Evolutionary conservation across 257 asterid genomes (phyloP).

Genomic region (Lithospermum erythrorhizon): DNA sequence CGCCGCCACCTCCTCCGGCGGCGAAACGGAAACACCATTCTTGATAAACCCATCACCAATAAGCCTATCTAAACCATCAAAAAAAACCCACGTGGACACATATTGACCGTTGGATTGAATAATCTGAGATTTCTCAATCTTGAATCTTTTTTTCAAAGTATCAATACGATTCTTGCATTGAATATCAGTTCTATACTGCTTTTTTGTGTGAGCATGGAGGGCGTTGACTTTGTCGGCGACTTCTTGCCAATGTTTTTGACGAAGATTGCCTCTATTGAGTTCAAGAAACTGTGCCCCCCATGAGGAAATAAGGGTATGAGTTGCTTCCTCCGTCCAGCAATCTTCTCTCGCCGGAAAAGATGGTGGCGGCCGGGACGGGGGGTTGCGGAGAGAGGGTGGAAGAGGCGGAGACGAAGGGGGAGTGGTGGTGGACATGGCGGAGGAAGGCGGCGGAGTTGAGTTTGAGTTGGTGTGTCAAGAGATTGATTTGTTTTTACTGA

Average conservation of each 20-base stretch:
- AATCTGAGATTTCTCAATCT: slow-evolving; percentile 56
- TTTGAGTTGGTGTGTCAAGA: too few species aligned
- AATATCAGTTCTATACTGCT: slow-evolving; percentile 68
- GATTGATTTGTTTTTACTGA: too few species aligned
- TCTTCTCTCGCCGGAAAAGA: slow-evolving; percentile 66
- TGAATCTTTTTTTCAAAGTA: slow-evolving; percentile 82
- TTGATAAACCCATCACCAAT: slow-evolving; percentile 44
- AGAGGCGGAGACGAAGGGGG: not conserved
- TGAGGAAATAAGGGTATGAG: slow-evolving; percentile 64
- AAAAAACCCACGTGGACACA: slow-evolving; percentile 73
- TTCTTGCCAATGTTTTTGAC: slow-evolving; percentile 84
- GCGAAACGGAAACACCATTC: slow-evolving; percentile 24
- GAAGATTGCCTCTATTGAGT: slow-evolving; percentile 83
- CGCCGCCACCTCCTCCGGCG: slow-evolving; percentile 10
- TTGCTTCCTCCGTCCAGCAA: slow-evolving; percentile 87
- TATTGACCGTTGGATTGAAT: slow-evolving; percentile 45
- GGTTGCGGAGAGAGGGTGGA: slow-evolving; percentile 7
- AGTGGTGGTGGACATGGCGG: not conserved
- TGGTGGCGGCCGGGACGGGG: slow-evolving; percentile 23
- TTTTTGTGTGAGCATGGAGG: slow-evolving; percentile 46
- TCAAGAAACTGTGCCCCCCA: slow-evolving; percentile 74
- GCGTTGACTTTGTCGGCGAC: slow-evolving; percentile 90
- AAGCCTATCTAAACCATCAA: slow-evolving; percentile 48
- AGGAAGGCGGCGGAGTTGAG: too few species aligned
- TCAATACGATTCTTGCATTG: slow-evolving; percentile 97